Evolutionary conservation across 2,329 filamentous ascomycete species (phyloP).

Genomic region (Ustulina deusta): DNA sequence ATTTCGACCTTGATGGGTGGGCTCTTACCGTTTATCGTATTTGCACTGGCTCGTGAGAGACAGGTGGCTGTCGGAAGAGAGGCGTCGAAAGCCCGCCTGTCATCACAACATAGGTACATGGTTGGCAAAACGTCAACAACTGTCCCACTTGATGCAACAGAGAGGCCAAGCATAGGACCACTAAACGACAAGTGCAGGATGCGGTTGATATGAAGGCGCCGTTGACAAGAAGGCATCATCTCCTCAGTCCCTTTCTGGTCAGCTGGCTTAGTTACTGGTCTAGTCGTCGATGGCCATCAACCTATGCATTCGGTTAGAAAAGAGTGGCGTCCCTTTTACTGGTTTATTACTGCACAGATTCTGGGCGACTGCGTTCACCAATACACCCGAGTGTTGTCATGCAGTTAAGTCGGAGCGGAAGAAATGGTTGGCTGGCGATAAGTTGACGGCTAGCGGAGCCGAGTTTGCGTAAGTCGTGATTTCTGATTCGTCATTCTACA

Average conservation of each 20-base stretch:
- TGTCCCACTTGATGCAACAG: neutral
- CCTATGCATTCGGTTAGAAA: conserved; percentile 26
- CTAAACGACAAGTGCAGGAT: conserved; percentile 1
- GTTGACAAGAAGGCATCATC: conserved; percentile 4
- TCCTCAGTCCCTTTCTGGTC: conserved; percentile 10
- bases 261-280: conserved; percentile 3
- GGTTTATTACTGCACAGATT: conserved; percentile 23
- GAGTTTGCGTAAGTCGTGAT: conserved; percentile 27
- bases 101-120: conserved; percentile 1
- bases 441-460: conserved; percentile 36
- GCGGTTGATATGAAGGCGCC: neutral
- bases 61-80: conserved; percentile 9
- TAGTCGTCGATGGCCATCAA: conserved; percentile 15
- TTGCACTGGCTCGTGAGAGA: neutral
- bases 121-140: neutral
- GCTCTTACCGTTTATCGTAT: neutral
- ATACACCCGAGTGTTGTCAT: conserved; percentile 23
- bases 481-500: conserved; percentile 42
- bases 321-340: conserved; percentile 8
- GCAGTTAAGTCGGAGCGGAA: conserved; percentile 28
- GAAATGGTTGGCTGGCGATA: conserved; percentile 37
- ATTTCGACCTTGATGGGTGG: conserved; percentile 13
- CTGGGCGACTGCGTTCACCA: conserved; percentile 25
- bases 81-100: conserved; percentile 20
- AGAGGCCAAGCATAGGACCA: neutral